Base-by-base conservation (phyloP, 257 asterid species). In the Solanum phureja region DNA sequence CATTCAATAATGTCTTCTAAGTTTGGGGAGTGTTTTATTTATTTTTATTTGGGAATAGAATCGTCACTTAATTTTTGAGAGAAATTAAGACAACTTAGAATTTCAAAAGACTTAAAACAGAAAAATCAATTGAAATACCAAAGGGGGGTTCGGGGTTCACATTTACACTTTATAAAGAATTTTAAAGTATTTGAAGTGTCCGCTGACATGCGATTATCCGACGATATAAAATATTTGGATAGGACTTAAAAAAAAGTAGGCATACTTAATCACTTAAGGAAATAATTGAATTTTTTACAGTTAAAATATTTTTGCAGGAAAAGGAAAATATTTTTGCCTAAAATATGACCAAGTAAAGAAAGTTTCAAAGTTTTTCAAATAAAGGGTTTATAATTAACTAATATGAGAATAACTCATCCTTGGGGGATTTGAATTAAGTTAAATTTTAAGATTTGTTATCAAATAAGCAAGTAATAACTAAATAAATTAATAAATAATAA, bases 161-260 rank as follows among this genome's bases (percentile, higher is more conserved):
- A 4, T 46, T 46, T 46, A 46, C 56, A 13, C 56, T 46, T 46
- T 0, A 13, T 0, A 0, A 13, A 46, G 0, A 0, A 1, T 11
- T 13, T 46, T 46, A 12, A 46, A 46, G 1, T 0, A 46, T 13
- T 46, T 46, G 7, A 46, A 46, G 58, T 13, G 58, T 46, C 19
- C 58, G 7, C 3, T 46, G 0, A 13, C 7, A 46, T 0, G 19
- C 3, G 0, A 0, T 46, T 46, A 46, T 46, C 19, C 19, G 3
- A 0, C 3, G 3, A 46, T 46, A 13, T 46, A 46, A 44, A 46
- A 13, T 46, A 46, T 46, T 46, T 46, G 19, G 3, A 0, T 4
- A 46, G 0, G 19, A 13, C 58, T 46, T 46, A 49, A 46, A 12
- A 46, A 13, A 46, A 46, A 46, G 3, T 1, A 13, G 58, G 19